Evolutionary conservation across 257 asterid species (phyloP).

Genomic region (Nicotiana knightiana): DNA sequence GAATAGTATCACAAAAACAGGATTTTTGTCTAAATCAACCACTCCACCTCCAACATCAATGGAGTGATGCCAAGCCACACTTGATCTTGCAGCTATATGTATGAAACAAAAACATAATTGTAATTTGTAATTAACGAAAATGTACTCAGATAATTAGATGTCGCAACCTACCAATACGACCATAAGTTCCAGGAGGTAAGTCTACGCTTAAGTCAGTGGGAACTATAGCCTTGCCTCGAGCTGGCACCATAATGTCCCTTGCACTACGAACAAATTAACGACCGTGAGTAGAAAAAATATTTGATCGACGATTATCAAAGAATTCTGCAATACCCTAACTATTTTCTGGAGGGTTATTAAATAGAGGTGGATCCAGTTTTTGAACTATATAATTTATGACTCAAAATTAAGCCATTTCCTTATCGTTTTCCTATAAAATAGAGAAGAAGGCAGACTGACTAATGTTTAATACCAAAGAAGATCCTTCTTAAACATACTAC

Average conservation of each 20-base stretch:
- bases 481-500: too few relatives aligned
- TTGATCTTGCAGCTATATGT: conserved; percentile 19
- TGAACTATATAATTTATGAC: too few relatives aligned
- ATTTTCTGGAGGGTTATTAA: too few relatives aligned
- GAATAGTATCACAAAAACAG: conserved; percentile 51
- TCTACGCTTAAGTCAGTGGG: conserved; percentile 20
- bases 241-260: conserved; percentile 11
- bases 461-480: too few relatives aligned
- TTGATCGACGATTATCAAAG: too few relatives aligned
- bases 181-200: conserved; percentile 24
- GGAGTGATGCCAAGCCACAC: conserved; percentile 18
- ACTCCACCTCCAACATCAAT: conserved; percentile 28
- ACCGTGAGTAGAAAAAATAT: neutral
- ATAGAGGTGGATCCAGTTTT: too few relatives aligned
- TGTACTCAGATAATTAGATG: neutral
- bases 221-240: conserved; percentile 23
- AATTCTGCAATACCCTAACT: too few relatives aligned
- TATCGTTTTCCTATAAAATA: too few relatives aligned
- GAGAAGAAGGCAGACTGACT: too few relatives aligned
- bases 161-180: conserved; percentile 19
- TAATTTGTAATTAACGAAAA: neutral
- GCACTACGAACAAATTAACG: conserved; percentile 12
- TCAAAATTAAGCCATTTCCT: too few relatives aligned
- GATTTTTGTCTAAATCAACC: conserved; percentile 36
- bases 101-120: neutral